Base-by-base conservation (phyloP, 2,329 filamentous ascomycete species). In the Beauveria sp. region DNA sequence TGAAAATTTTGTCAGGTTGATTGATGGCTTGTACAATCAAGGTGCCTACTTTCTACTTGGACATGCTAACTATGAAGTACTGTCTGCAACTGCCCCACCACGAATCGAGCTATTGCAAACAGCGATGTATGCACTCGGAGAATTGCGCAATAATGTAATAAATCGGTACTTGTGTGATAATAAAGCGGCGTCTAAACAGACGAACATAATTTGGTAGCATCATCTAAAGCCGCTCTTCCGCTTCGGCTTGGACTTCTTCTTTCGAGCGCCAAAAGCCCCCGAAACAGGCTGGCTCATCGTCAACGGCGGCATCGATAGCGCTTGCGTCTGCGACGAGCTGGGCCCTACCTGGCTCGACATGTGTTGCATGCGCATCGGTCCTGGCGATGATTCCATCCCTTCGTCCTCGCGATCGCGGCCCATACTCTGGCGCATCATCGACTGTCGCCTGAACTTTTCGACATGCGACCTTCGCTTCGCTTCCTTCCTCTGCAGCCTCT, bases 211-310 rank as follows among this genome's bases (percentile, higher is more conserved):
- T 16, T 37, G 2, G 20, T 22, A 24, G 41, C 12, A 28, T 47
- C 43, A 63, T 51, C 61, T 48, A n/a, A 63, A 63, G 1, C 62
- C 62, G 20, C 59, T 61, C 59, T 63, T 63, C n/a, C 51, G 40
- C 54, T 63, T 63, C 5, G 37, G 41, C 54, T 63, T 58, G 14
- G 30, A 79, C 58, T 70, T 73, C 63, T 70, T 72, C 62, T 72
- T 73, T 55, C 79, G 71, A 64, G 74, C 74, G 28, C 79, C 80
- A 74, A 80, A 80, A 5, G 69, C 64, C 2, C 80, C 80, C n/a
- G 72, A 62, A 16, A 77, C 67, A 10, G 77, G 75, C 66, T 80
- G 79, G 56, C 78, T 80, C 73, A 79, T 79, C n/a, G 72, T 70
- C 57, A 73, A 63, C 3, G 68, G 67, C n/a, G 72, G 67, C 46